Percentiles rank a stretch among this genome's conserved stretches.
Conservation (phyloP, 352 stramenopile genomes). For the Globisporangium okanoganense region DNA sequence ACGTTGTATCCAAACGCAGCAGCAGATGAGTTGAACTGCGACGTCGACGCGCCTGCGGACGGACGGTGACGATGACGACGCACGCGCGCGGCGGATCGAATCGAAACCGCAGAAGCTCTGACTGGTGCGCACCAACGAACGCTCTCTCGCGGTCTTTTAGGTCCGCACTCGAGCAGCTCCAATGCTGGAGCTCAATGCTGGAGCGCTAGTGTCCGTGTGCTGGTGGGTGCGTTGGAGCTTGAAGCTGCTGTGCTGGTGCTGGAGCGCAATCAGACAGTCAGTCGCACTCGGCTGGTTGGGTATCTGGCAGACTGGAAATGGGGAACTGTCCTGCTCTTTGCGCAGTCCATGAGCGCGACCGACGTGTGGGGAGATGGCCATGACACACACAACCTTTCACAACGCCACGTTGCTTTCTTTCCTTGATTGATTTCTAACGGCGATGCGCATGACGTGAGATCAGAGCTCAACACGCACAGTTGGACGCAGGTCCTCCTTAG, state of each 20-base stretch:
- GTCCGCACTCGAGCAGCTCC: not conserved
- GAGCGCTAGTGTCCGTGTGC: not conserved
- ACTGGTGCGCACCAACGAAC: not conserved
- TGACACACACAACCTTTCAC: not conserved
- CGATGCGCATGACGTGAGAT: not conserved
- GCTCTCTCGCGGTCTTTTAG: not conserved
- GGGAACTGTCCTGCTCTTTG: not conserved
- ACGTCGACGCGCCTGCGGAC: conserved; percentile 21
- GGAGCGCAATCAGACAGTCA: conserved; percentile 2
- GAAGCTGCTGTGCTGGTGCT: not conserved
- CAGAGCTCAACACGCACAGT: not conserved
- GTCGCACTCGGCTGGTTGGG: not conserved
- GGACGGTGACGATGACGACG: conserved; percentile 7
- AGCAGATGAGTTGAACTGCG: conserved; percentile 15
- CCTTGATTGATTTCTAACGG: not conserved
- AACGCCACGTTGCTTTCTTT: conserved; percentile 1
- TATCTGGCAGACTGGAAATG: not conserved
- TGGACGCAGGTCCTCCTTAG: conserved; percentile 2
- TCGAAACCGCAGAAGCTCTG: not conserved
- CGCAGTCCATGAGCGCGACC: conserved; percentile 1
- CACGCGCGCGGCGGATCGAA: not conserved
- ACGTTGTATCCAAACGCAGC: not conserved
- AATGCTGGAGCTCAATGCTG: not conserved
- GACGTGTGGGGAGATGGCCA: conserved; percentile 1
- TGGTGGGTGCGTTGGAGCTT: not conserved